Conservation (phyloP, 2,329 filamentous ascomycete genomes). For the Ophiocordyceps australis region DNA sequence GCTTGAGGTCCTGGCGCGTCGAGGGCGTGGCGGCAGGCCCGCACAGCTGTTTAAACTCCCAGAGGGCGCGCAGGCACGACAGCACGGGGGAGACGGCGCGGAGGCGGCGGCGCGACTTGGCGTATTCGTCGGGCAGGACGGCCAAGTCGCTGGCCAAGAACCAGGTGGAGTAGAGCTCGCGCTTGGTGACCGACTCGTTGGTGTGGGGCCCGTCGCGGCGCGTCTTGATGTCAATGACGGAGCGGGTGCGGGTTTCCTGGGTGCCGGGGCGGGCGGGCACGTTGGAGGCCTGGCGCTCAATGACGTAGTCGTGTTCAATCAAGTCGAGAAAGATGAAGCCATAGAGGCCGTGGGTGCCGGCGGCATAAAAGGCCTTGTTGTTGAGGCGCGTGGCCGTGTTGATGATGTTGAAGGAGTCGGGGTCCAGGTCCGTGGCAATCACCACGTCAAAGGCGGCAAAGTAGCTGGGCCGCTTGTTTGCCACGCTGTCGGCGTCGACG, state of each 20-base stretch:
- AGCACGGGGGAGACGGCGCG: slow-evolving; percentile 68
- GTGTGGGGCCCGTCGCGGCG: slow-evolving; percentile 50
- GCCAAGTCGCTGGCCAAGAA: slow-evolving; percentile 66
- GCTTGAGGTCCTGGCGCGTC: slow-evolving; percentile 46
- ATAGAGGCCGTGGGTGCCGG: slow-evolving; percentile 74
- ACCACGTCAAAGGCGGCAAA: slow-evolving; percentile 68
- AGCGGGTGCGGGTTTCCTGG: slow-evolving; percentile 61
- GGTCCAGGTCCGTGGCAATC: slow-evolving; percentile 76
- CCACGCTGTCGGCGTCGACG: slow-evolving; percentile 50
- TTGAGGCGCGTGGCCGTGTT: slow-evolving; percentile 74
- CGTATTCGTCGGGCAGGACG: slow-evolving; percentile 49
- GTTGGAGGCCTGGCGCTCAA: slow-evolving; percentile 73
- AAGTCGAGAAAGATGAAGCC: slow-evolving; percentile 92
- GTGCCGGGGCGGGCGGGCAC: slow-evolving; percentile 37
- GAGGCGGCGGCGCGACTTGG: slow-evolving; percentile 46
- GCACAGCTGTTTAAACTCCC: slow-evolving; percentile 52
- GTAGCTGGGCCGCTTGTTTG: slow-evolving; percentile 51
- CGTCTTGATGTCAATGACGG: slow-evolving; percentile 51
- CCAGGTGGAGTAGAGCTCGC: slow-evolving; percentile 78
- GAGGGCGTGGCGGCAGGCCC: slow-evolving; percentile 33
- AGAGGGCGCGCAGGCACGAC: slow-evolving; percentile 74
- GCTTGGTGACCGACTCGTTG: slow-evolving; percentile 78
- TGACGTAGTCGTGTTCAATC: slow-evolving; percentile 74
- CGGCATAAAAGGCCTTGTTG: slow-evolving; percentile 72
- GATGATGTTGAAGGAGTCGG: slow-evolving; percentile 55